Percentiles rank a stretch among this genome's conserved stretches.
phyloP scores from a whole-genome alignment of 371 early-diverging fungal species.

The Mucor velutinosus region DNA sequence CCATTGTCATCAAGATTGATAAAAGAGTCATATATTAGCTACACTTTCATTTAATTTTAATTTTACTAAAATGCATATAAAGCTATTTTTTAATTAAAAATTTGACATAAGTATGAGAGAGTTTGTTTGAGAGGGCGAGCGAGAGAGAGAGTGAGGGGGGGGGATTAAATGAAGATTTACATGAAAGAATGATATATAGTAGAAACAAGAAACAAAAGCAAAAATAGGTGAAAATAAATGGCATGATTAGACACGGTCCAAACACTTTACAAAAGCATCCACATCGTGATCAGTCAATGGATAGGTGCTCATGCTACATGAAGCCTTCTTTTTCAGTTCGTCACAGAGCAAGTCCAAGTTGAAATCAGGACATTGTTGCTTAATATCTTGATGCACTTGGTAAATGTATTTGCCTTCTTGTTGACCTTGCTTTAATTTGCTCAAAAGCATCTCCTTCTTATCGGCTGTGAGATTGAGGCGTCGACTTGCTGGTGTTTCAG shows the following conservation, averaged over 20 bases:
- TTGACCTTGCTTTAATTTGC: conserved; percentile 20
- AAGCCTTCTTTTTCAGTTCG: conserved; percentile 20
- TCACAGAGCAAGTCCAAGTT: conserved; percentile 33
- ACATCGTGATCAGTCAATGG: conserved; percentile 16
- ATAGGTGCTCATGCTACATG: conserved; percentile 7
- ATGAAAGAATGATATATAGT: not conserved
- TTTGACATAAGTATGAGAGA: not conserved
- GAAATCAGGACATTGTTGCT: conserved; percentile 27
- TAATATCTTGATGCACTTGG: conserved; percentile 27
- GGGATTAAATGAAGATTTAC: not conserved
- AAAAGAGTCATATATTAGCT: conserved; percentile 27
- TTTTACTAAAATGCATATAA: conserved; percentile 3
- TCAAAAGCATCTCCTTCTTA: conserved; percentile 10
- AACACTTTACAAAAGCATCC: conserved; percentile 15
- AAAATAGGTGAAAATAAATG: not conserved
- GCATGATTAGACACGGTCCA: conserved; percentile 2
- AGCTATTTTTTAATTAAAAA: not conserved
- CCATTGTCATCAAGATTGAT: conserved; percentile 72
- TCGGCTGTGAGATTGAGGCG: not conserved
- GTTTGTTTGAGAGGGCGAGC: not conserved
- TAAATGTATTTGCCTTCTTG: conserved; percentile 24
- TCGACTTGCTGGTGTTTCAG: conserved; percentile 10
- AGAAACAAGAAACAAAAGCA: not conserved
- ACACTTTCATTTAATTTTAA: not conserved
- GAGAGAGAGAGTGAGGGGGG: not conserved